Percentiles rank a stretch among this genome's conserved stretches.
phyloP scores from a whole-genome alignment of 2,329 filamentous ascomycete genomes.

The Leptodontidium sp. region DNA sequence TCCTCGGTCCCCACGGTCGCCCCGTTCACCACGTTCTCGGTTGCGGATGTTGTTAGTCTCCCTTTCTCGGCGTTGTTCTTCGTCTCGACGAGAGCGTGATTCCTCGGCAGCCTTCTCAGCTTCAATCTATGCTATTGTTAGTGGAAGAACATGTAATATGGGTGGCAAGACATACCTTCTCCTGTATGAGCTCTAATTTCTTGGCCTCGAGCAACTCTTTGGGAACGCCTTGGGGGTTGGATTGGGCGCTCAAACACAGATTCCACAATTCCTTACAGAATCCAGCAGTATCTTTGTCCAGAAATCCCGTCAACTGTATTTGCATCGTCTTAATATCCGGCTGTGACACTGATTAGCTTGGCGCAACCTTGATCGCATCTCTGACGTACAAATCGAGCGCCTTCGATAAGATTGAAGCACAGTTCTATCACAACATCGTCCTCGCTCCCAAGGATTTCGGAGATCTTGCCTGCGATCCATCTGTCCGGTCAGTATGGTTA shows the following conservation, averaged over 20 bases:
- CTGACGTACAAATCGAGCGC: slow-evolving; percentile 73
- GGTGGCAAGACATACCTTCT: slow-evolving; percentile 73
- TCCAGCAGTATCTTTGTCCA: slow-evolving; percentile 86
- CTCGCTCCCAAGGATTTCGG: slow-evolving; percentile 87
- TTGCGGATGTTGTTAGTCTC: slow-evolving; percentile 74
- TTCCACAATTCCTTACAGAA: slow-evolving; percentile 98
- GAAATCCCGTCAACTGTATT: slow-evolving; percentile 92
- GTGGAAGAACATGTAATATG: slow-evolving; percentile 3
- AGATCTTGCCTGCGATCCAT: slow-evolving; percentile 92
- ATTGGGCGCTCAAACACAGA: slow-evolving; percentile 87
- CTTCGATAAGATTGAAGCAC: slow-evolving; percentile 74
- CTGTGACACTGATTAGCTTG: slow-evolving; percentile 57
- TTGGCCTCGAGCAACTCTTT: slow-evolving; percentile 96
- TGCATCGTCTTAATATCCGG: slow-evolving; percentile 96
- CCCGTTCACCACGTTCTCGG: slow-evolving; percentile 64
- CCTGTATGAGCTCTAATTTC: slow-evolving; percentile 92
- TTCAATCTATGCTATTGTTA: slow-evolving; percentile 67
- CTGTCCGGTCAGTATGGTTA: slow-evolving; percentile 54
- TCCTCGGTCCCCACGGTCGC: slow-evolving; percentile 59
- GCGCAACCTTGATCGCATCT: slow-evolving; percentile 21
- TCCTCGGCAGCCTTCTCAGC: slow-evolving; percentile 84
- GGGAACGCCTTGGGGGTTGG: slow-evolving; percentile 87
- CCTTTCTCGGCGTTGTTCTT: slow-evolving; percentile 74
- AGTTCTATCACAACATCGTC: slow-evolving; percentile 97
- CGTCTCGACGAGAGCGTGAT: slow-evolving; percentile 74